phyloP scores from a whole-genome alignment of 148 eudicot genomes.

The Polygonum maritimum region DNA sequence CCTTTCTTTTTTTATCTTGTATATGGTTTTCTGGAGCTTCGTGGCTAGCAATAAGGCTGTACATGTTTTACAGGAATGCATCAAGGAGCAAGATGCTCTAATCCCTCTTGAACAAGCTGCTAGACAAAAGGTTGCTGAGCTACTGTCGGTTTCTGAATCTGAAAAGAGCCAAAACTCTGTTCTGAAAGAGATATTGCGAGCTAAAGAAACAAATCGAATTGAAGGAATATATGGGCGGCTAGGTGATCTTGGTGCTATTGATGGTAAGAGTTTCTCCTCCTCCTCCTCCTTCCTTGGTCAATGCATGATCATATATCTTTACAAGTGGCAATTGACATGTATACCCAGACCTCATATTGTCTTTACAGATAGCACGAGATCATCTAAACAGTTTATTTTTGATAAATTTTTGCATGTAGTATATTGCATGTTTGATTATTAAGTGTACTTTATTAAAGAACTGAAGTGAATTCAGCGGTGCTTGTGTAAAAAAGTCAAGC shows the following conservation, averaged over 20 bases:
- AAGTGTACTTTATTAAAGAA: neutral
- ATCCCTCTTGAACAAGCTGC: conserved; percentile 80
- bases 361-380: neutral
- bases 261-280: conserved; percentile 46
- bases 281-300: neutral
- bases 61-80: conserved; percentile 44
- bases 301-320: neutral
- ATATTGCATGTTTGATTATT: neutral
- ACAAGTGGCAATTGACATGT: neutral
- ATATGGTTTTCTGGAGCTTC: neutral
- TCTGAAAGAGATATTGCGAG: conserved; percentile 76
- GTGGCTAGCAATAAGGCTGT: conserved; percentile 5
- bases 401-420: neutral
- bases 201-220: conserved; percentile 67
- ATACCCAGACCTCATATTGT: neutral
- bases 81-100: conserved; percentile 67
- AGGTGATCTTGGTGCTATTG: conserved; percentile 98
- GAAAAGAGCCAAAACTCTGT: conserved; percentile 94
- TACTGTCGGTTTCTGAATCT: conserved; percentile 60
- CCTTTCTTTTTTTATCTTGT: neutral
- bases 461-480: neutral
- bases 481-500: neutral
- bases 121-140: conserved; percentile 84
- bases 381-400: neutral
- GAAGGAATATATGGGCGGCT: conserved; percentile 89